Evolutionary conservation across 371 early-diverging fungal species (phyloP).

Genomic region (Chytridium lagenaria): DNA sequence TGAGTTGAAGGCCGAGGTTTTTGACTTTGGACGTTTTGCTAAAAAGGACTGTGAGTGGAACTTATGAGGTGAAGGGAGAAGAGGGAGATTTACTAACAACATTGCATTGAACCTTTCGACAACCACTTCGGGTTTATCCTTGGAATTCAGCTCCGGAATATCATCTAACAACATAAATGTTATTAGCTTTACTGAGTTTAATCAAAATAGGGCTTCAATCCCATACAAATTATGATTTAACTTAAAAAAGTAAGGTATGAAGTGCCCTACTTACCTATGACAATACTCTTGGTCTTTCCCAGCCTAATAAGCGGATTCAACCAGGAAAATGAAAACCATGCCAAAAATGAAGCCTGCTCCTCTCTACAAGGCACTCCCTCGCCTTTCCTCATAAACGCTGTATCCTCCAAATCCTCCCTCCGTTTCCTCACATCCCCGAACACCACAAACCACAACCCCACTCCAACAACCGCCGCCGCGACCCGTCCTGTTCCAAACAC

Average conservation of each 20-base stretch:
- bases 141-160: conserved; percentile 33
- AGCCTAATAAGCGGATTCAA: conserved; percentile 33
- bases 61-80: not conserved
- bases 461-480: no score
- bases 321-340: conserved; percentile 34
- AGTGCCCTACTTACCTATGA: conserved; percentile 40
- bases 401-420: not conserved
- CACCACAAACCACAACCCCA: not conserved
- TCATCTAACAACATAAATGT: conserved; percentile 46
- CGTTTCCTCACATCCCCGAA: not conserved
- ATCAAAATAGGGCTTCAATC: no score
- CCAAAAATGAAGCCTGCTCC: conserved; percentile 5
- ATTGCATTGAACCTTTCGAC: conserved; percentile 20
- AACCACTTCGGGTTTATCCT: conserved; percentile 25
- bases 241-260: not conserved
- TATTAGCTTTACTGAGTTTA: not conserved
- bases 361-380: conserved; percentile 3
- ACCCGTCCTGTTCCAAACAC: no score
- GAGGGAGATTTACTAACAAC: not conserved
- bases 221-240: no score
- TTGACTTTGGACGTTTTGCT: not conserved
- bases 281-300: conserved; percentile 66
- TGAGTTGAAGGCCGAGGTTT: conserved; percentile 4
- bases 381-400: not conserved
- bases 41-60: not conserved